Conservation (phyloP, 1,284 basidiomycete species). For the Schizophyllum commune region DNA sequence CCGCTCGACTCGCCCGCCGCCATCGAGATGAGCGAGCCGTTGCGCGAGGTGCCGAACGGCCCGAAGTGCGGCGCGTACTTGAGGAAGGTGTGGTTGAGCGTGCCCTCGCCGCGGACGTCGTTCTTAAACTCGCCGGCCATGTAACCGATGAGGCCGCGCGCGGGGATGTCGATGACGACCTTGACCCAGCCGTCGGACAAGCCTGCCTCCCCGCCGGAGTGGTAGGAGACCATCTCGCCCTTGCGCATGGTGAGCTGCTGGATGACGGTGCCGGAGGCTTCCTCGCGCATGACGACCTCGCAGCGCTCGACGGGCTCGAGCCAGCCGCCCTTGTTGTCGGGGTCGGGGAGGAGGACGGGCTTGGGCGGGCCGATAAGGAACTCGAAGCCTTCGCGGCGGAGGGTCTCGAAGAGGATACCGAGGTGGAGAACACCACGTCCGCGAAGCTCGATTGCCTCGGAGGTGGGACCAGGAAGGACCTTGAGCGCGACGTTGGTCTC, state of each 20-base stretch:
- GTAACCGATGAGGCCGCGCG: constrained; percentile 38
- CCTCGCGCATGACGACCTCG: constrained; percentile 33
- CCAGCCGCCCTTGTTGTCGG: constrained; percentile 23
- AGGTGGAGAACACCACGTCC: constrained; percentile 41
- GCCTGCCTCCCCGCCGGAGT: constrained; percentile 12
- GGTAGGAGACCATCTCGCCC: constrained; percentile 35
- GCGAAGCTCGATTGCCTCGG: constrained; percentile 38
- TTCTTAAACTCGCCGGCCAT: constrained; percentile 44
- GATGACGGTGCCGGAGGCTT: constrained; percentile 35
- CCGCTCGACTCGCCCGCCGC: constrained; percentile 32
- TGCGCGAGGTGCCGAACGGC: constrained; percentile 34
- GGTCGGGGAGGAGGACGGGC: constrained; percentile 37
- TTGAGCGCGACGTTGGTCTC: constrained; percentile 40
- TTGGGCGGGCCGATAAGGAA: constrained; percentile 37
- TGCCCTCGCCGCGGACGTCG: constrained; percentile 41
- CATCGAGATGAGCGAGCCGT: constrained; percentile 39
- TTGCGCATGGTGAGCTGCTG: constrained; percentile 41
- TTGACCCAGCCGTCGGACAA: constrained; percentile 31
- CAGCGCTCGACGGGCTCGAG: constrained; percentile 38
- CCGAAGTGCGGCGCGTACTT: constrained; percentile 34
- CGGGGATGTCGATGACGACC: constrained; percentile 38
- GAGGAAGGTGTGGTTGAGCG: constrained; percentile 42
- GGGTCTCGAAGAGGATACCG: constrained; percentile 37
- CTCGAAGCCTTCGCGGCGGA: constrained; percentile 39
- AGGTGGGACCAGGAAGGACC: constrained; percentile 38